These are phyloP conservation scores for Clavulina sp. DNA, from an alignment of 768 basidiomycete genomes.

Conservation along the genomic window DNA sequence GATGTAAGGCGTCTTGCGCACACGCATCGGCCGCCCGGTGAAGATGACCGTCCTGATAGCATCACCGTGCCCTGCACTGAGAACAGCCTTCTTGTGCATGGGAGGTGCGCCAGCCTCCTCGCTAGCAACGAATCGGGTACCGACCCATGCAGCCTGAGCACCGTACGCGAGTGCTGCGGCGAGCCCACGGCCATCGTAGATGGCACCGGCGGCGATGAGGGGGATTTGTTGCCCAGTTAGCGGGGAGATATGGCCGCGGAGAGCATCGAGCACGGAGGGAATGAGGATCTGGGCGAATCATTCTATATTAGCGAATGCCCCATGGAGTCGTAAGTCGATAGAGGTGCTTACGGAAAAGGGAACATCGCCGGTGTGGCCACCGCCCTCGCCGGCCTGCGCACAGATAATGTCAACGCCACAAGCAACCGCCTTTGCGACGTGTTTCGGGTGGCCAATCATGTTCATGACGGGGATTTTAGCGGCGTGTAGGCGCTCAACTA, in stretches of 20 bases:
- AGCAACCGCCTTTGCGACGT: slow-evolving; percentile 56
- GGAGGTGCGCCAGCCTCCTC: slow-evolving; percentile 68
- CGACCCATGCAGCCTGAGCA: slow-evolving; percentile 71
- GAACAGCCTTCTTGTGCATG: slow-evolving; percentile 62
- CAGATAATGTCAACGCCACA: slow-evolving; percentile 83
- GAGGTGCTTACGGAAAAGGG: slow-evolving; percentile 17
- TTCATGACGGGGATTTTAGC: slow-evolving; percentile 76
- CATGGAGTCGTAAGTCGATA: background rate
- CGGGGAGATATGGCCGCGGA: slow-evolving; percentile 57
- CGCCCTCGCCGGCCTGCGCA: slow-evolving; percentile 49
- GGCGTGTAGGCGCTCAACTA: slow-evolving; percentile 63
- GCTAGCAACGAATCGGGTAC: slow-evolving; percentile 73
- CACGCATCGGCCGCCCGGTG: slow-evolving; percentile 78
- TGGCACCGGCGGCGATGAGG: slow-evolving; percentile 82
- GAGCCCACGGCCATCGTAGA: slow-evolving; percentile 74
- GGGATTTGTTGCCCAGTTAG: slow-evolving; percentile 71
- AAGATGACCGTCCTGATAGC: slow-evolving; percentile 72
- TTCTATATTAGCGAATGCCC: slow-evolving; percentile 9
- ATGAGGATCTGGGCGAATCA: slow-evolving; percentile 74
- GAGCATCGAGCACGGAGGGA: slow-evolving; percentile 75
- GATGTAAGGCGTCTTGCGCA: slow-evolving; percentile 69
- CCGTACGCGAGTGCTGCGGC: slow-evolving; percentile 83
- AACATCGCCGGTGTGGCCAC: slow-evolving; percentile 75
- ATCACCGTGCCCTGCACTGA: slow-evolving; percentile 42
- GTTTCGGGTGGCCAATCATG: slow-evolving; percentile 56